Base-by-base conservation (phyloP, 176 grass and related monocot genomes). In the Triticum aestivum region DNA sequence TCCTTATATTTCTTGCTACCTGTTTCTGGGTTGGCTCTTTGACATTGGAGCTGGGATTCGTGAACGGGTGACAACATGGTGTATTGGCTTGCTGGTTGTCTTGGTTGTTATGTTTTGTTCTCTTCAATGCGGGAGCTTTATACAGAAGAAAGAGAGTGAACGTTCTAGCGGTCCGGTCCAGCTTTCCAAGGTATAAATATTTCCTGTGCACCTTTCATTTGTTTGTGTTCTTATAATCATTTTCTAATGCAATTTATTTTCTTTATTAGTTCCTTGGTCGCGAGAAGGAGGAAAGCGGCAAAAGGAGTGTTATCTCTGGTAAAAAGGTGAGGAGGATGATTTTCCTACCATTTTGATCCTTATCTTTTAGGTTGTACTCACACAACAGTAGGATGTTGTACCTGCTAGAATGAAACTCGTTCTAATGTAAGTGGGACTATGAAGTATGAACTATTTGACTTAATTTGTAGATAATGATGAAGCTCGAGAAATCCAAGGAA, bases 1-100 rank as follows among this genome's bases (percentile, higher is more conserved):
- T 92, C 62, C 93, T 98, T 94, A 95, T 86, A 86, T 88, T 89
- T 93, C 80, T 98, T 95, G 92, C 73, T 94, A 79, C 90, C 84
- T 95, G 75, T 98, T 92, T 95, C 79, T 95, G 94, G 93, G 96
- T 83, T 95, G 96, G 93, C 96, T 98, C 96, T 95, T 93, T 88
- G 85, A 89, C 85, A 94, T 98, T 95, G 93, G 96, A 98, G 96
- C 96, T 94, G 93, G 91, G 96, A 82, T 89, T 92, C 87, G 41
- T 89, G 77, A 94, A 94, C 66, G 90, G 91, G 88, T 95, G 73
- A 94, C 82, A 85, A 87, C 79, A 86, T 86, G 88, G 86, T 95
- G 90, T 83, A 92, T 90, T 87, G 86, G 86, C 65, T 82, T 94
- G 83, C 66, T 92, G 88, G 82, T 85, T 51, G 66, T 89, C 80